Base-by-base conservation (phyloP, 805 yeast genomes). In the Kodamaea fukazawae region DNA sequence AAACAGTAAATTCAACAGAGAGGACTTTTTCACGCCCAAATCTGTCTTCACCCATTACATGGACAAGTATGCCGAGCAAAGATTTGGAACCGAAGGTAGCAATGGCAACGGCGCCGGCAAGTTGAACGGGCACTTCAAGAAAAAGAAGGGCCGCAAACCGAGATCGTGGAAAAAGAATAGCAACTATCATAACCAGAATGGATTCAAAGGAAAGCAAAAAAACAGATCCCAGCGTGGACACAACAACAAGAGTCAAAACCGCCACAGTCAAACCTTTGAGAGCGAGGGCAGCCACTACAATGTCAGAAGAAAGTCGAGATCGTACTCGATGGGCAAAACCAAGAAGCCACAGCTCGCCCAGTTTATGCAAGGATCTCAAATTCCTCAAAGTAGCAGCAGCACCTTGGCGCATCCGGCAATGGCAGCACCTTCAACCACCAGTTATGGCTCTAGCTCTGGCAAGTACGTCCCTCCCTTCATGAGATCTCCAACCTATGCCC, bases 21-120 rank as follows among this genome's bases (percentile, higher is more conserved):
- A 80, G 50, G 91, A 85, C 54, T 81, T 74, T 49, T 85, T 83
- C 56, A 85, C 93, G 3, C 93, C 93, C 2, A 84, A 83, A 40
- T 78, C 89, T 17, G 83, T 80, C 4, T 76, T 79, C 51, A 78
- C 76, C 42, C 83, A 80, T 47, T 83, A 81, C 56, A 76, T 83
- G 83, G 87, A 79, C 47, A 79, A 81, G 46, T 69, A 67, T 44
- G 69, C 81, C 61, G 62, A 74, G 65, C 58, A 69, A 48, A 55
- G 65, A 55, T 46, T 60, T 33, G 45, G 47, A 7, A 11, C 18
- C 10, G 29, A 31, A 9, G 31, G 34, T 10, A 29, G 27, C 28
- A 9, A 22, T 4, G 54, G 73, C 36, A 20, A 26, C n/a, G 45
- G 38, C 11, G 34, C 34, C 44, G 34, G 7, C 32, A 29, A 13